These are phyloP conservation scores for Penicillium egyptiacum DNA, from an alignment of 495 filamentous ascomycete species.

Conservation along the genomic window DNA sequence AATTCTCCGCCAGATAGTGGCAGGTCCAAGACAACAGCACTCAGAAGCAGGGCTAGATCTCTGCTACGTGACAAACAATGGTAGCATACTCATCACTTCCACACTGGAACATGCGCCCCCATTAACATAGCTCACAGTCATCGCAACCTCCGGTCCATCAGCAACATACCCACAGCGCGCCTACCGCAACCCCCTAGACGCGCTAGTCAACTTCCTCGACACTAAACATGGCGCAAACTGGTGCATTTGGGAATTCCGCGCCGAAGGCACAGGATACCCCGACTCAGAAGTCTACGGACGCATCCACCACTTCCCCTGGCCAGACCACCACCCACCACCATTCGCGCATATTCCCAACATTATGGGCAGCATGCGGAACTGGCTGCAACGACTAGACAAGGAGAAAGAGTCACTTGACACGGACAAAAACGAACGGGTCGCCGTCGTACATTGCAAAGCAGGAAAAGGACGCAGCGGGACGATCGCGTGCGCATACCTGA, in stretches of 20 bases:
- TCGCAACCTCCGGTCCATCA: slow-evolving; percentile 80
- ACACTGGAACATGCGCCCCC: not conserved
- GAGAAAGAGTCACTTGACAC: slow-evolving; percentile 8
- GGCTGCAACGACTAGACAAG: slow-evolving; percentile 61
- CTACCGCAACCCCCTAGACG: slow-evolving; percentile 89
- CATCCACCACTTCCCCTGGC: slow-evolving; percentile 90
- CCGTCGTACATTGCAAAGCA: slow-evolving; percentile 95
- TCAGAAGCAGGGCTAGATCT: slow-evolving; percentile 87
- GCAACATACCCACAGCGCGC: slow-evolving; percentile 83
- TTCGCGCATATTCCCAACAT: slow-evolving; percentile 84
- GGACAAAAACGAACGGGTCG: slow-evolving; percentile 56
- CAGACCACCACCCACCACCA: slow-evolving; percentile 95
- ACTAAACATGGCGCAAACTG: slow-evolving; percentile 76
- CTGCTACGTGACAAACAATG: slow-evolving; percentile 88
- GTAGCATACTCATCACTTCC: slow-evolving; percentile 32
- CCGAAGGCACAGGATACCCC: slow-evolving; percentile 92
- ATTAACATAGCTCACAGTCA: slow-evolving; percentile 44
- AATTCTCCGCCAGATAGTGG: slow-evolving; percentile 70
- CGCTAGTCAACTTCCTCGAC: slow-evolving; percentile 83
- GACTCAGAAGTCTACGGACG: slow-evolving; percentile 82
- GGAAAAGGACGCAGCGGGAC: slow-evolving; percentile 95
- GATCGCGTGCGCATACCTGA: slow-evolving; percentile 80
- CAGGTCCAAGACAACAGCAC: slow-evolving; percentile 78
- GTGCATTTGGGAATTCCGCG: slow-evolving; percentile 97
- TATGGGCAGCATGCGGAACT: slow-evolving; percentile 87